Evolutionary conservation across 495 filamentous ascomycete genomes (phyloP).

Genomic region (Penicillium waksmanii): DNA sequence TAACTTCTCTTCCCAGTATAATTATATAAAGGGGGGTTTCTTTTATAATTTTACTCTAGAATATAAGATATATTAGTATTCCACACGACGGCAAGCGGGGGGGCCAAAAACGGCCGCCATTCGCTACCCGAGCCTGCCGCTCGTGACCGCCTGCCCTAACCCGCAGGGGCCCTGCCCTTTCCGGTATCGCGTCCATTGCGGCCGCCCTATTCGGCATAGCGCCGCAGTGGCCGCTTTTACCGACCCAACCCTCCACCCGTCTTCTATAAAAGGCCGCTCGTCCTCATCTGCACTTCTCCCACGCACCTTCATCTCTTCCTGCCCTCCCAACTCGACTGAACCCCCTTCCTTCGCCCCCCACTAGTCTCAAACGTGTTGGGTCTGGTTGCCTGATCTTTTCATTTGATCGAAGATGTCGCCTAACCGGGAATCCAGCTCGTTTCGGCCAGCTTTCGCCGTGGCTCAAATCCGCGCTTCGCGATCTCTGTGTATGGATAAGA

Average conservation of each 20-base stretch:
- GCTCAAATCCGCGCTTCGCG: not conserved
- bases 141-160: not conserved
- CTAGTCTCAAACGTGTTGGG: not conserved
- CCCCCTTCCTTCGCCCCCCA: not conserved
- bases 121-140: not conserved
- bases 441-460: not conserved
- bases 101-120: not conserved
- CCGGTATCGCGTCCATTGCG: not conserved
- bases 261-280: not conserved
- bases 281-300: not conserved
- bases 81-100: not conserved
- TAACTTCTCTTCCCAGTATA: too few species aligned
- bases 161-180: constrained; percentile 1
- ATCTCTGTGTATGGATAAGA: not conserved
- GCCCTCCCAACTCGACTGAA: too few species aligned
- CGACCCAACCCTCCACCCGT: not conserved
- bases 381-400: not conserved
- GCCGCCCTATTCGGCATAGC: not conserved
- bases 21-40: too few species aligned
- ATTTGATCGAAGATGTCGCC: not conserved
- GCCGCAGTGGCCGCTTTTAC: not conserved
- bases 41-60: too few species aligned
- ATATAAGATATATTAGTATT: too few species aligned
- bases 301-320: not conserved
- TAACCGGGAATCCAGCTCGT: not conserved